Conservation (phyloP, 768 basidiomycete species). For the Tricholoma matsutake region DNA sequence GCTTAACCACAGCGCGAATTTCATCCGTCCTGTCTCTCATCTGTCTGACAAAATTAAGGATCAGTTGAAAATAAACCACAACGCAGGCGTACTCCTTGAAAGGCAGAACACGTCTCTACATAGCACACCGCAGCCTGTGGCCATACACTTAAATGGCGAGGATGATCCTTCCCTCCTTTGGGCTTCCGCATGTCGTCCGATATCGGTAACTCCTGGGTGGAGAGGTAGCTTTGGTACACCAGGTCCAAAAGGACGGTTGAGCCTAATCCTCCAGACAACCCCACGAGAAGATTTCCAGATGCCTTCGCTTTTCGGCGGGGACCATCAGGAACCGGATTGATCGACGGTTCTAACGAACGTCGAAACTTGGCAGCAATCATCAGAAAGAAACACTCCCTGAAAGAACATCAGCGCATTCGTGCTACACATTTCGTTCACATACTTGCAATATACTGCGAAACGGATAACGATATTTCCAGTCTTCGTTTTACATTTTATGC, state of each 20-base stretch:
- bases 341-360: slow-evolving; percentile 57
- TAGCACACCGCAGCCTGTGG: slow-evolving; percentile 60
- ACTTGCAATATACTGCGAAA: slow-evolving; percentile 87
- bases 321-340: slow-evolving; percentile 55
- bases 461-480: slow-evolving; percentile 69
- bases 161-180: slow-evolving; percentile 63
- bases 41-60: slow-evolving; percentile 31
- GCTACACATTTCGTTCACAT: slow-evolving; percentile 16
- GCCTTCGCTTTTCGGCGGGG: slow-evolving; percentile 61
- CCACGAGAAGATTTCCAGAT: slow-evolving; percentile 64
- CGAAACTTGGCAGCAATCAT: slow-evolving; percentile 63
- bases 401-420: background rate
- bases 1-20: slow-evolving; percentile 41
- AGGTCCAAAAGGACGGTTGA: slow-evolving; percentile 73
- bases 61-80: background rate
- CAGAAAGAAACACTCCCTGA: slow-evolving; percentile 64
- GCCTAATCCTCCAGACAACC: slow-evolving; percentile 76
- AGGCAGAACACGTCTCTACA: slow-evolving; percentile 63
- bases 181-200: slow-evolving; percentile 25
- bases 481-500: slow-evolving; percentile 72
- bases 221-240: slow-evolving; percentile 57
- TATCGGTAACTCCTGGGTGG: slow-evolving; percentile 20
- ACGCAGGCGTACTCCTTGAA: slow-evolving; percentile 50
- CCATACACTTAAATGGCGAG: slow-evolving; percentile 62
- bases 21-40: slow-evolving; percentile 53